Evolutionary conservation across 352 stramenopile species (phyloP).

Genomic region (Pythium dissimile): DNA sequence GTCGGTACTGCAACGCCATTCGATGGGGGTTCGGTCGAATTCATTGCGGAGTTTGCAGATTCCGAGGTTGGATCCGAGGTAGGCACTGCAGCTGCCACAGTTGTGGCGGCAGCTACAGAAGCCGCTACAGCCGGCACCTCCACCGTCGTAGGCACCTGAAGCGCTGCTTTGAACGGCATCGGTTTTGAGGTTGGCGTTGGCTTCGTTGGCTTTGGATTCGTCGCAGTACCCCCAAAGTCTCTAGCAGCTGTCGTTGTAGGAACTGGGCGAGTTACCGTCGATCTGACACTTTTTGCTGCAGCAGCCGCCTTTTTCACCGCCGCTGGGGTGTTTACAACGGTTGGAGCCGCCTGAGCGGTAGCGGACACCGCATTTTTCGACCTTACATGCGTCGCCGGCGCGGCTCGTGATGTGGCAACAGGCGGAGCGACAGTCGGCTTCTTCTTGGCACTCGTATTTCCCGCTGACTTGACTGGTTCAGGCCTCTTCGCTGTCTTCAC

Average conservation of each 20-base stretch:
- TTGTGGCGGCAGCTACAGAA: not conserved
- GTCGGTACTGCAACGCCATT: too few relatives aligned
- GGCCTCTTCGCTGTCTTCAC: conserved; percentile 1
- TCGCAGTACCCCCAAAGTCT: too few relatives aligned
- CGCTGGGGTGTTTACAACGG: not conserved
- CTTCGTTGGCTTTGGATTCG: not conserved
- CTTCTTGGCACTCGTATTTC: not conserved
- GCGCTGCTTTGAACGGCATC: too few relatives aligned
- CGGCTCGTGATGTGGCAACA: conserved; percentile 1
- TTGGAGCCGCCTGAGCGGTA: too few relatives aligned
- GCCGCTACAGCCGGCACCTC: not conserved
- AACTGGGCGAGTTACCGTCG: not conserved
- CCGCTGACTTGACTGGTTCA: not conserved
- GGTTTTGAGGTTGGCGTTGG: not conserved
- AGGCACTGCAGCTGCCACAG: not conserved
- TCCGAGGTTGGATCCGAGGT: too few relatives aligned
- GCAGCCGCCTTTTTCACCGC: not conserved
- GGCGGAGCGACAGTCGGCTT: too few relatives aligned
- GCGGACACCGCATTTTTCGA: too few relatives aligned
- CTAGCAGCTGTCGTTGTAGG: not conserved
- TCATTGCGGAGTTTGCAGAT: not conserved
- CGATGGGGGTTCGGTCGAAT: too few relatives aligned
- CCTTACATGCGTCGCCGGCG: too few relatives aligned
- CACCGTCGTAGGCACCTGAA: not conserved
- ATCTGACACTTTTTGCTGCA: not conserved